Evolutionary conservation across 164 flowering plant genomes (phyloP), one percentile per base, ranked within the genome.

Genomic region (Tetrastigma voinierianum): DNA sequence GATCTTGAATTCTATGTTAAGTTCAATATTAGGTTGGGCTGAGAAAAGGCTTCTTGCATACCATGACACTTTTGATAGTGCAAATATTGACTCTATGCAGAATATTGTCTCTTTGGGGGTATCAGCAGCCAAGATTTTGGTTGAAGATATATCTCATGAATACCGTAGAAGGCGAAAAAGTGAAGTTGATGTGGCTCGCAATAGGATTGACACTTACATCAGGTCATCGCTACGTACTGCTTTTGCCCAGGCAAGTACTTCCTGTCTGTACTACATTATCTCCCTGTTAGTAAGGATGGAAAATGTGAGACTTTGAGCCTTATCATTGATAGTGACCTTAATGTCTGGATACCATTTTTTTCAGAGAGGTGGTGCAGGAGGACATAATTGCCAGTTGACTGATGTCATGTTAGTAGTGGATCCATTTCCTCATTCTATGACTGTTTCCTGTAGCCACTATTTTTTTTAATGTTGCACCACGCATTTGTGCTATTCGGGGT

Each of bases 161-260:
- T 81, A 90, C 62, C 84, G 83, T 5, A 77, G 88, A 70, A 87
- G 70, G 80, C 81, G 91, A 76, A 85, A 80, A 70, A 86, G 58
- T 18, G 78, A 83, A 70, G 86, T 83, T 59, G 90, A 90, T 71
- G 86, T 92, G 48, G 84, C 90, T 75, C 83, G 80, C 32, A 75
- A 70, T 61, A 86, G 86, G 72, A 80, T 89, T 78, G 98, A 95
- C 46, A 80, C 86, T 51, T 92, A 91, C 76, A 89, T 95, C 57
- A 84, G 98, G 78, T 92, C 98, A 46, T 95, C 98, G 3, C 53
- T 92, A 10, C 90, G 90, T 54, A 80, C 82, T 16, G 96, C 96
- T 67, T 95, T 92, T 78, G 88, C 96, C 61, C 96, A 92, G 97
- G 98, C 77, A 80, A 86, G 97, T 83, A 15, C 51, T 48, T 60